Conservation (phyloP, 164 flowering plant genomes). For the Vitis cinerea region DNA sequence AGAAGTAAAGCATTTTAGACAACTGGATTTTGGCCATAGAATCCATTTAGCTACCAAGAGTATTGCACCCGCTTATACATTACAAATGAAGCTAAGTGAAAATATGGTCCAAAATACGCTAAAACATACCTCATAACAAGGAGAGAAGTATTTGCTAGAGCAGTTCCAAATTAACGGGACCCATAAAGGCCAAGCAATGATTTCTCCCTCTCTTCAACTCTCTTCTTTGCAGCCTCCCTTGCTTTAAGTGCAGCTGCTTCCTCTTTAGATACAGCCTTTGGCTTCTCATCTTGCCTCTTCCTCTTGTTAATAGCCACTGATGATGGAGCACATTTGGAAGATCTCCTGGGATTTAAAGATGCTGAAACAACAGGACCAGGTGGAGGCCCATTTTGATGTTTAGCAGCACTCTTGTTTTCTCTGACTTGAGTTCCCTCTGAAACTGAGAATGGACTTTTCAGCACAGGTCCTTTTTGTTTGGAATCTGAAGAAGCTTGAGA, state of each 20-base stretch:
- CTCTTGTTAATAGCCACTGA: conserved; percentile 68
- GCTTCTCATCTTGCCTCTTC: conserved; percentile 66
- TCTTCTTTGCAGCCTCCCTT: conserved; percentile 89
- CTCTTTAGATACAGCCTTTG: conserved; percentile 70
- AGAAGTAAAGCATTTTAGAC: no score
- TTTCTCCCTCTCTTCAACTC: conserved; percentile 88
- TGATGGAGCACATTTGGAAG: conserved; percentile 74
- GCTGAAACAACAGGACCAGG: conserved; percentile 68
- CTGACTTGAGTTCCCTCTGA: conserved; percentile 19
- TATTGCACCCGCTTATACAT: not conserved
- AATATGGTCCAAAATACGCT: not conserved
- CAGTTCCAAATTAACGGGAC: conserved; percentile 30
- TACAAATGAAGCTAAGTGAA: not conserved
- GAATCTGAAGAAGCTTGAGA: conserved; percentile 35
- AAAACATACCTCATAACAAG: conserved; percentile 8
- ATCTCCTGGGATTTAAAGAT: conserved; percentile 62
- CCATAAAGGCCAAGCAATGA: conserved; percentile 82
- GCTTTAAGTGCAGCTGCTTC: conserved; percentile 94
- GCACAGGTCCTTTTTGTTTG: conserved; percentile 25
- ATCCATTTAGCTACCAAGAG: not conserved
- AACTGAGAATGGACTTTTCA: conserved; percentile 33
- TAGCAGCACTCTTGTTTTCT: conserved; percentile 34
- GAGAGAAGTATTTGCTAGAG: not conserved
- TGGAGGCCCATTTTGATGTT: conserved; percentile 42
- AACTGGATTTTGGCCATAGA: not conserved